A percentile compares a stretch with the other conserved stretches of the same genome.
Evolutionary conservation across 1,284 basidiomycete species (phyloP).

Genomic region (Volvariella volvacea): DNA sequence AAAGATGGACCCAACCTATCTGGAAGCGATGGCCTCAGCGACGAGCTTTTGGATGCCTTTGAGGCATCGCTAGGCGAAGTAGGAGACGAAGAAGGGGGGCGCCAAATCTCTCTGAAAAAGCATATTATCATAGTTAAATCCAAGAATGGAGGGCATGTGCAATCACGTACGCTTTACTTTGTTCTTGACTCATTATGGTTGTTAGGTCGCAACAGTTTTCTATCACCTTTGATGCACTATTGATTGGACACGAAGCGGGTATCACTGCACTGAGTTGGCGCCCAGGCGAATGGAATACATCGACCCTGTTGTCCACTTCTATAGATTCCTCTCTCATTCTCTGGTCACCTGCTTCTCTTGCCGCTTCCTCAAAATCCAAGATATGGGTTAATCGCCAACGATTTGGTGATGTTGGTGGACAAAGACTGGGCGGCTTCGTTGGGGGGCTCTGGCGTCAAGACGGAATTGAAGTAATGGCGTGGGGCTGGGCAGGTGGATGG

Average conservation of each 20-base stretch:
- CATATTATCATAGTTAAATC: slow-evolving; percentile 67
- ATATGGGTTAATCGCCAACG: slow-evolving; percentile 88
- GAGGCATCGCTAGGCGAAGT: slow-evolving; percentile 73
- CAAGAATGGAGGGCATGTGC: slow-evolving; percentile 41
- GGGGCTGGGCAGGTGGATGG: slow-evolving; percentile 92
- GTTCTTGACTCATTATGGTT: slow-evolving; percentile 9
- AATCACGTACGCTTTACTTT: background rate
- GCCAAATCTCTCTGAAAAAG: slow-evolving; percentile 79
- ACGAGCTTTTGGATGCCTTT: slow-evolving; percentile 82
- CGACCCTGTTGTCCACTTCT: slow-evolving; percentile 79
- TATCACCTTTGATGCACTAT: slow-evolving; percentile 84
- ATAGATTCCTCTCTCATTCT: slow-evolving; percentile 90
- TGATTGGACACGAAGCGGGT: slow-evolving; percentile 88
- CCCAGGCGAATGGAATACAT: slow-evolving; percentile 29
- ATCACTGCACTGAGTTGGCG: slow-evolving; percentile 86
- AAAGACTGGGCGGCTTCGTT: slow-evolving; percentile 84
- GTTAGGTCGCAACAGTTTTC: slow-evolving; percentile 57
- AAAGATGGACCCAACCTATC: slow-evolving; percentile 14
- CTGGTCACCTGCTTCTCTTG: slow-evolving; percentile 72
- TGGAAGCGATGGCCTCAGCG: slow-evolving; percentile 29
- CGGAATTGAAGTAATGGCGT: slow-evolving; percentile 66
- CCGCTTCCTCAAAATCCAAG: slow-evolving; percentile 40
- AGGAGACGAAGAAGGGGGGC: slow-evolving; percentile 59
- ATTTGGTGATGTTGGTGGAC: slow-evolving; percentile 89
- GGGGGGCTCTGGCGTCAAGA: slow-evolving; percentile 71